These are phyloP conservation scores for Davidsoniella australis DNA, from an alignment of 2,329 filamentous ascomycete genomes.

Conservation along the genomic window DNA sequence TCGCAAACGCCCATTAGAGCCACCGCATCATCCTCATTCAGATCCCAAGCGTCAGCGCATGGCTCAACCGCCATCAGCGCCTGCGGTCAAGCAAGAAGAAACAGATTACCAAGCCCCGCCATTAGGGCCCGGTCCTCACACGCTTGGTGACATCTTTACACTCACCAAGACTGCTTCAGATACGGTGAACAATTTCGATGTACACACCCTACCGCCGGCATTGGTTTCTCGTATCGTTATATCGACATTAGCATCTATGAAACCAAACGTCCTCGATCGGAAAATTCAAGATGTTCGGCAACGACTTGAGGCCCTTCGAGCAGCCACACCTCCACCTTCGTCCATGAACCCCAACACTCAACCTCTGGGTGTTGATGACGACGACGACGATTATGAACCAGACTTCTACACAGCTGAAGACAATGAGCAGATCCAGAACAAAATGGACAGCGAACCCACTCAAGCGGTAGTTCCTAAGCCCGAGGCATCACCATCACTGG, in stretches of 20 bases:
- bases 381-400: constrained; percentile 78
- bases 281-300: constrained; percentile 13
- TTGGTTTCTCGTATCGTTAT: constrained; percentile 70
- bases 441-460: constrained; percentile 52
- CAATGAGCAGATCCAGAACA: constrained; percentile 60
- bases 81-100: constrained; percentile 4
- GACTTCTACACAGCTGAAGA: constrained; percentile 66
- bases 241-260: constrained; percentile 38
- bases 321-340: constrained; percentile 26
- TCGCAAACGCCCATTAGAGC: constrained; percentile 59
- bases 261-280: constrained; percentile 11
- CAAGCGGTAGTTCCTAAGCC: constrained; percentile 21
- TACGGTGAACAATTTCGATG: constrained; percentile 64
- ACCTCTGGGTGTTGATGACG: constrained; percentile 49
- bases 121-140: constrained; percentile 58
- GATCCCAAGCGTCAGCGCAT: constrained; percentile 76
- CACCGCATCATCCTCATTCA: constrained; percentile 52
- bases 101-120: constrained; percentile 41
- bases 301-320: constrained; percentile 11
- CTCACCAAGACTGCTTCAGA: constrained; percentile 49
- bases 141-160: constrained; percentile 70
- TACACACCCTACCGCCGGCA: constrained; percentile 57
- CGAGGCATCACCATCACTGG: constrained; percentile 41
- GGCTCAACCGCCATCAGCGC: constrained; percentile 24
- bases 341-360: constrained; percentile 28